phyloP scores from a whole-genome alignment of 805 yeast genomes.

The Candida verbasci region DNA sequence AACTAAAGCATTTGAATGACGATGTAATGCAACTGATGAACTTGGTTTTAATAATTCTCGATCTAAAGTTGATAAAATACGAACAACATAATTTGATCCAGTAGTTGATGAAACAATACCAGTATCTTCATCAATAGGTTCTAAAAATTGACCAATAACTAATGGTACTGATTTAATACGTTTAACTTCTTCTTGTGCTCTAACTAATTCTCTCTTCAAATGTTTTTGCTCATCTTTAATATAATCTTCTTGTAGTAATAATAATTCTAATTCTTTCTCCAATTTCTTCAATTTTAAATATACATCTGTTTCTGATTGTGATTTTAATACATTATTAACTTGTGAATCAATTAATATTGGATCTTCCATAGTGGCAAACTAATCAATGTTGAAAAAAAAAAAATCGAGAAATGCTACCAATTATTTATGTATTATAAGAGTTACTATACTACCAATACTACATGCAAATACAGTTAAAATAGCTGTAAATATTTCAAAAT shows the following conservation, averaged over 20 bases:
- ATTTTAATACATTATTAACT: constrained; percentile 9
- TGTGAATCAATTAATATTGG: constrained; percentile 25
- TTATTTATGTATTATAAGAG: constrained; percentile 13
- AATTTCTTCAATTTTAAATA: constrained; percentile 82
- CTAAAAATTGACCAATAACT: constrained; percentile 96
- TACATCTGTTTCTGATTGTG: constrained; percentile 49
- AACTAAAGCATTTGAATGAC: constrained; percentile 96
- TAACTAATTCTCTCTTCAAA: constrained; percentile 84
- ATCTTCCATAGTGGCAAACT: constrained; percentile 28
- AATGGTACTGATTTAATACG: constrained; percentile 96
- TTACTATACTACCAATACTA: constrained; percentile 15
- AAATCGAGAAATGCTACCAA: constrained; percentile 3
- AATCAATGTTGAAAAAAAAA: constrained; percentile 1
- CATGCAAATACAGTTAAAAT: constrained; percentile 14
- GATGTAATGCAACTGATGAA: constrained; percentile 93
- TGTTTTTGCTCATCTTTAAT: constrained; percentile 98
- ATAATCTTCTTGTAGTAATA: constrained; percentile 88
- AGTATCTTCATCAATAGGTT: constrained; percentile 93
- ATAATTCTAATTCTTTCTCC: constrained; percentile 83
- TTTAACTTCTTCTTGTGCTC: constrained; percentile 98
- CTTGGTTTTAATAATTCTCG: constrained; percentile 92
- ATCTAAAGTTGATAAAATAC: constrained; percentile 90
- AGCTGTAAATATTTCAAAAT: constrained; percentile 16
- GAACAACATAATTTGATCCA: constrained; percentile 94
- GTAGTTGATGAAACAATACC: constrained; percentile 98